A percentile compares a stretch with the other conserved stretches of the same genome.
Evolutionary conservation across 2,329 filamentous ascomycete species (phyloP).

Genomic region (Sporothrix brasiliensis): DNA sequence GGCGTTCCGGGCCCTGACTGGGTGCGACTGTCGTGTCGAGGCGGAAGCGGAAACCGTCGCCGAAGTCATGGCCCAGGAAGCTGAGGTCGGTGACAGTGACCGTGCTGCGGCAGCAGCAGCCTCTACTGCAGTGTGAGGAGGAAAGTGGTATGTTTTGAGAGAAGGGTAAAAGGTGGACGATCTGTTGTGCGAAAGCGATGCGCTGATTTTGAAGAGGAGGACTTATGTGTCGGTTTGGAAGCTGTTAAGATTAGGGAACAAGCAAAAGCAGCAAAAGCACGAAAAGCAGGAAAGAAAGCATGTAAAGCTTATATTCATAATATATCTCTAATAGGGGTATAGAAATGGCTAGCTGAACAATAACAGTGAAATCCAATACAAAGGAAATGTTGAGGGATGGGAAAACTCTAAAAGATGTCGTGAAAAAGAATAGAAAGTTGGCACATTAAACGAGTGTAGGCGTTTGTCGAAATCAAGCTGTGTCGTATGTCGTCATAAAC

Average conservation of each 20-base stretch:
- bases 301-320: conserved; percentile 26
- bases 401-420: not conserved
- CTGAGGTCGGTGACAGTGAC: not conserved
- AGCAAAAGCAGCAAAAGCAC: not conserved
- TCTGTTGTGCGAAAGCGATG: not conserved
- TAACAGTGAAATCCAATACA: not conserved
- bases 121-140: not conserved
- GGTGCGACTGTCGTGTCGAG: conserved; percentile 62
- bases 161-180: not conserved
- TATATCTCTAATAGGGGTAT: conserved; percentile 15
- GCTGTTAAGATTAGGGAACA: not conserved
- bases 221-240: not conserved
- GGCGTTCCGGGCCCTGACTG: conserved; percentile 63
- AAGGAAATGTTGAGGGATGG: not conserved
- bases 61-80: conserved; percentile 18
- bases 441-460: conserved; percentile 5
- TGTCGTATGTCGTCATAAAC: not conserved
- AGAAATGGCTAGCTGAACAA: conserved; percentile 6
- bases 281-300: not conserved
- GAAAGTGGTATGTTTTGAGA: too few species aligned
- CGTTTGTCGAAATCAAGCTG: not conserved
- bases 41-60: conserved; percentile 22
- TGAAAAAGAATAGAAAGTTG: not conserved
- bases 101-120: not conserved
- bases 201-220: not conserved